Evolutionary conservation across 371 early-diverging fungal genomes (phyloP).

Genomic region (Choanephora cucurbitarum): DNA sequence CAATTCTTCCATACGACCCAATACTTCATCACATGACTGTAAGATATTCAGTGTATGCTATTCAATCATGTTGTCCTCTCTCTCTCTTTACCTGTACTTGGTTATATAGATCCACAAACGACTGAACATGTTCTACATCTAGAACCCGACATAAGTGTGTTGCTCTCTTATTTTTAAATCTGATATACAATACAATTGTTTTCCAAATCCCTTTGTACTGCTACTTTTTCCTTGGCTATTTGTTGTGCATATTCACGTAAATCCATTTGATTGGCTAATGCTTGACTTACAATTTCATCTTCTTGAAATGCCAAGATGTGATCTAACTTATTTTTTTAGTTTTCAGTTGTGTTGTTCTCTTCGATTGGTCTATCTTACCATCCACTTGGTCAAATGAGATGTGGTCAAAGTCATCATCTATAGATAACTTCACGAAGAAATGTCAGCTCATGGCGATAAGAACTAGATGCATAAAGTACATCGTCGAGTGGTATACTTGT

Average conservation of each 20-base stretch:
- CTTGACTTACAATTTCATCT: conserved; percentile 78
- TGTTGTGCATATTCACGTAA: conserved; percentile 83
- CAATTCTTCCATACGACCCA: conserved; percentile 86
- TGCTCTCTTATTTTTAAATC: not conserved
- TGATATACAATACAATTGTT: conserved; percentile 59
- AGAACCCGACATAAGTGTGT: not conserved
- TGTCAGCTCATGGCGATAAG: no score
- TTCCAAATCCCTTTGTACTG: conserved; percentile 71
- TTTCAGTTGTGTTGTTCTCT: not conserved
- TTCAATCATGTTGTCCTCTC: not conserved
- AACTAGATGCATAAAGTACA: no score
- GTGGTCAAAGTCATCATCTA: conserved; percentile 42
- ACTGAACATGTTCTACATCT: conserved; percentile 70
- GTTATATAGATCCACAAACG: conserved; percentile 70
- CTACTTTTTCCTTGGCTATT: conserved; percentile 71
- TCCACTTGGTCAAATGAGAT: conserved; percentile 59
- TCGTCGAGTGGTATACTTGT: not conserved
- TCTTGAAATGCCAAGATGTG: conserved; percentile 71
- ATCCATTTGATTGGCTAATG: conserved; percentile 83
- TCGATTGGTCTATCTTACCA: no score
- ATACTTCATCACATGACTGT: conserved; percentile 75
- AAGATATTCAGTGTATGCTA: no score
- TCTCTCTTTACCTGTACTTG: conserved; percentile 61
- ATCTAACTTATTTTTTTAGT: conserved; percentile 29
- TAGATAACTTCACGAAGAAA: not conserved